These are phyloP conservation scores for Aurifilum marmelostoma DNA, from an alignment of 2,329 filamentous ascomycete genomes.

Conservation along the genomic window DNA sequence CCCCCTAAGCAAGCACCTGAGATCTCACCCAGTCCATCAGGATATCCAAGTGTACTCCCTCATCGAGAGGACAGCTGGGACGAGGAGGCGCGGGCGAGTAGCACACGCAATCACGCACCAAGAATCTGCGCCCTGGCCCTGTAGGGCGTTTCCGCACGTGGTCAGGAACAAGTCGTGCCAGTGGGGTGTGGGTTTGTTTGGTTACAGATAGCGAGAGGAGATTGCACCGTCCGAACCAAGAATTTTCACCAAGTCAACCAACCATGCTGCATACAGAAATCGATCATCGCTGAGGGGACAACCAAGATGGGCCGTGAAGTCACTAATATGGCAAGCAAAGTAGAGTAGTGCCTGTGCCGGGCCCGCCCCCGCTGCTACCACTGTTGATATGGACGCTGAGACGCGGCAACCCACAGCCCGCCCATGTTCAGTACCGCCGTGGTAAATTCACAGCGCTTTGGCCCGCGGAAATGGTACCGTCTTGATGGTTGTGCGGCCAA, in stretches of 20 bases:
- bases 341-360: not conserved
- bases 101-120: not conserved
- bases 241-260: not conserved
- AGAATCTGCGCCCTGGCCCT: not conserved
- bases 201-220: not conserved
- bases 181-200: not conserved
- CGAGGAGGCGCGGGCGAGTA: not conserved
- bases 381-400: not conserved
- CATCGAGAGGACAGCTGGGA: not conserved
- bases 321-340: not conserved
- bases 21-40: not conserved
- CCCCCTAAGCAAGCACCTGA: slow-evolving; percentile 2
- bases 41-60: not conserved
- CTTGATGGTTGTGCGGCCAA: too few species aligned
- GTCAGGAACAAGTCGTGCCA: not conserved
- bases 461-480: not conserved
- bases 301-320: not conserved
- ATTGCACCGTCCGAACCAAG: not conserved
- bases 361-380: slow-evolving; percentile 3
- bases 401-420: not conserved
- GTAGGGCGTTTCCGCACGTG: slow-evolving; percentile 10
- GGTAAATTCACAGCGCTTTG: not conserved
- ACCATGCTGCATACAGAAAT: slow-evolving; percentile 6
- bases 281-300: not conserved
- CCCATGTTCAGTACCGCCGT: not conserved